Conservation (phyloP, 371 early-diverging fungal genomes). For the Entomophthora muscae region DNA sequence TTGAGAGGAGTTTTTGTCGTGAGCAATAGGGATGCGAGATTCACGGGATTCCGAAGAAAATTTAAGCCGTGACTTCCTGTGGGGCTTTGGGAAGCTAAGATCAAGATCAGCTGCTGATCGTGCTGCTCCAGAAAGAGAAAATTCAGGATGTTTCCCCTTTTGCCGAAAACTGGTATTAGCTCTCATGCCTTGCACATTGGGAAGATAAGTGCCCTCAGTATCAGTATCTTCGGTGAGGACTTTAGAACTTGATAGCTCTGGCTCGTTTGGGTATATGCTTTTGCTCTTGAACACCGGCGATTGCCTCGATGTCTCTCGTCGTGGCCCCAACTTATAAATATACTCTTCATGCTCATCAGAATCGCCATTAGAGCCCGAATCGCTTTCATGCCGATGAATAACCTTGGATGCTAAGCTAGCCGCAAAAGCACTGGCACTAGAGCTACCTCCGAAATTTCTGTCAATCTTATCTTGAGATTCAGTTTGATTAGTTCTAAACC, state of each 20-base stretch:
- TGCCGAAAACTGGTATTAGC: neutral
- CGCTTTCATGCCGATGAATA: neutral
- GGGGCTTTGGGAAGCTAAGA: neutral
- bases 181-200: neutral
- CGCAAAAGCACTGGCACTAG: neutral
- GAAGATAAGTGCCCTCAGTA: neutral
- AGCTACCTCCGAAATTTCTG: neutral
- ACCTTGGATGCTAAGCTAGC: neutral
- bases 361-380: neutral
- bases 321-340: neutral
- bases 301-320: neutral
- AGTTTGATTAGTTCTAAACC: neutral
- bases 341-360: constrained; percentile 8
- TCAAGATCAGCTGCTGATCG: neutral
- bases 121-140: neutral
- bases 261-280: neutral
- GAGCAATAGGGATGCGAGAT: neutral
- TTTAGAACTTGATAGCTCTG: neutral
- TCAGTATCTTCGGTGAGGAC: neutral
- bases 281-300: neutral
- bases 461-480: neutral
- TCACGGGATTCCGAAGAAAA: neutral
- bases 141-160: neutral
- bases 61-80: neutral
- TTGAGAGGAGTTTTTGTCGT: neutral